Evolutionary conservation across 805 yeast genomes (phyloP), one percentile per base, ranked within the genome.

Genomic region (Torulaspora microellipsoides): DNA sequence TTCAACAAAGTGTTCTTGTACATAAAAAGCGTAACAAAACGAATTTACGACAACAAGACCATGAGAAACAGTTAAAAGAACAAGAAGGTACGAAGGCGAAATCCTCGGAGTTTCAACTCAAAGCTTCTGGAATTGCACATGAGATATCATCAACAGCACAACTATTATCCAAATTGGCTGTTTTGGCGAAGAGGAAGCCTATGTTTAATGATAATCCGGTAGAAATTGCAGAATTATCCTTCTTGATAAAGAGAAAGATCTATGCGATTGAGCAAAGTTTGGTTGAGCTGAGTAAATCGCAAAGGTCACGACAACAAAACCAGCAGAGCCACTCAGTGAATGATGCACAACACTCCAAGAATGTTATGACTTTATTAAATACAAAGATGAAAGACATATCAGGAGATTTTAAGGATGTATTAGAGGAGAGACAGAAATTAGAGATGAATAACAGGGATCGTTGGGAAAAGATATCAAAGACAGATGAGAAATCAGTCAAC

Each of bases 201-300:
- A 67, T 91, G 60, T 87, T 93, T 53, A 96, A 90, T 59, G 99
- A 93, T 65, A 82, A 85, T 53, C 97, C 98, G 0, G 82, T 87
- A 12, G 98, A 93, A 60, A 87, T 93, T 50, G 86, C 90, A 15
- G 96, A 93, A 63, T 71, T 93, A 51, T 90, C 99, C 0, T 85
- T 82, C 53, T 83, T 89, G 33, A 76, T 77, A 51, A 77, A 78
- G 55, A 55, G 67, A 28, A 63, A 64, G 46, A 65, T 65, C 29
- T 65, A 69, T 51, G 64, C 70, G 3, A 81, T 84, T 48, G 85
- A 84, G 51, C 97, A 93, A 63, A 95, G 85, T 57, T 81, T 93
- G 39, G 81, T 89, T 59, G 79, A 80, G 52, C 80, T 93, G 50
- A 95, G 86, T 57, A 80, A 82, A 56, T 75, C 74, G 48, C 53